phyloP scores from a whole-genome alignment of 352 stramenopile species.

The Lagenidium sp. region DNA sequence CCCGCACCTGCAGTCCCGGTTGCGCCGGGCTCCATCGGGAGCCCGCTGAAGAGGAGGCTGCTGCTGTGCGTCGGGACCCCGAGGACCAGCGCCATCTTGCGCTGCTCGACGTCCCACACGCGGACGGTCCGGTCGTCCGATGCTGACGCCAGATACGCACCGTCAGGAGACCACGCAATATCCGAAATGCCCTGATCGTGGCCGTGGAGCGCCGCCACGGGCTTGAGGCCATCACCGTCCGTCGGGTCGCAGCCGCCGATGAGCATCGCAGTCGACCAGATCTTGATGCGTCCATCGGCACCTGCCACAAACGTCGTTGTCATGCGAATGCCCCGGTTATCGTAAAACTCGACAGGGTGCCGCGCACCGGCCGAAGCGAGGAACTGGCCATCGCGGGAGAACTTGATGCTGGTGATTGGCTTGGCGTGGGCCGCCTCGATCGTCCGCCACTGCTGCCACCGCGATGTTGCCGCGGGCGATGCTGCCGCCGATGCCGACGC shows the following conservation, averaged over 20 bases:
- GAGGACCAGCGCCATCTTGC: slow-evolving; percentile 60
- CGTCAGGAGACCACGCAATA: slow-evolving; percentile 85
- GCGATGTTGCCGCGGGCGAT: not conserved
- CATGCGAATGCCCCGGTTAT: not conserved
- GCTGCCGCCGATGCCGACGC: too few species aligned
- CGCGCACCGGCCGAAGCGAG: not conserved
- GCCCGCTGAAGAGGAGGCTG: slow-evolving; percentile 20
- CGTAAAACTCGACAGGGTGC: not conserved
- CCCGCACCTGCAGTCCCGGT: not conserved
- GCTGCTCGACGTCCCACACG: slow-evolving; percentile 92
- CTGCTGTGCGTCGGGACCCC: slow-evolving; percentile 28
- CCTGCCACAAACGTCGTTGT: not conserved
- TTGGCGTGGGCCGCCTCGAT: not conserved
- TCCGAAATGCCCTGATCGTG: slow-evolving; percentile 93
- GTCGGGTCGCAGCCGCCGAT: not conserved
- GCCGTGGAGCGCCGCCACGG: slow-evolving; percentile 50
- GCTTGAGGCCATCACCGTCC: slow-evolving; percentile 1
- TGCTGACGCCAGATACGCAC: slow-evolving; percentile 86
- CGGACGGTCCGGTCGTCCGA: slow-evolving; percentile 94
- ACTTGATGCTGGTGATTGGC: not conserved
- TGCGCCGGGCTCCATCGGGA: slow-evolving; percentile 13
- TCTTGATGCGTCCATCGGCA: not conserved
- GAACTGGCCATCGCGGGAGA: not conserved
- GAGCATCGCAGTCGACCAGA: not conserved
- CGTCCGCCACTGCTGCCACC: not conserved